These are phyloP conservation scores for Magnolia changhungtana DNA, from an alignment of 164 flowering plant species.

Conservation along the genomic window DNA sequence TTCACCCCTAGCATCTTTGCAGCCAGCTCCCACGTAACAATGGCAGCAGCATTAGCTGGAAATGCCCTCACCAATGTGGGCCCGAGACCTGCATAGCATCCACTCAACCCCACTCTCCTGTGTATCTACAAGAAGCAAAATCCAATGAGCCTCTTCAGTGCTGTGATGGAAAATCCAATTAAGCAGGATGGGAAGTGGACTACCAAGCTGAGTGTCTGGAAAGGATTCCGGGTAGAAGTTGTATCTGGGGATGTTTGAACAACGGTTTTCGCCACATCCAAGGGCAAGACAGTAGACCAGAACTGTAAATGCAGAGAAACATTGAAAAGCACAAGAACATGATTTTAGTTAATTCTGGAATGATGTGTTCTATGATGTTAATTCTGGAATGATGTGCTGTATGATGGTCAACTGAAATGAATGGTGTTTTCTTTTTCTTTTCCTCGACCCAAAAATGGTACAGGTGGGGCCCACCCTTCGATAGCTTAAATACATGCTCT, in stretches of 20 bases:
- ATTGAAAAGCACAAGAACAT: neutral
- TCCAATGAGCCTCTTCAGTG: neutral
- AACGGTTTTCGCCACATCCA: constrained; percentile 87
- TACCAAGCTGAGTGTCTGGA: constrained; percentile 56
- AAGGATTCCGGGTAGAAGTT: constrained; percentile 55
- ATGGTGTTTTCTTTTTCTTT: too few species aligned
- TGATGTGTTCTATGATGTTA: neutral
- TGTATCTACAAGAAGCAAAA: constrained; percentile 46
- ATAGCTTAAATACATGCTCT: too few species aligned
- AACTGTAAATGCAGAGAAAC: constrained; percentile 37
- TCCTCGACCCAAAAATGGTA: too few species aligned
- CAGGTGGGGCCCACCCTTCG: too few species aligned
- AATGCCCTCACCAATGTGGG: constrained; percentile 83
- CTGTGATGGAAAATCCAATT: neutral
- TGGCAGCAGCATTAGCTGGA: constrained; percentile 97
- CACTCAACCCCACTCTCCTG: constrained; percentile 59
- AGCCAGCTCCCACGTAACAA: constrained; percentile 87
- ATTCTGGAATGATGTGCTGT: too few species aligned
- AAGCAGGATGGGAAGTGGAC: neutral
- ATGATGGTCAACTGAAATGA: too few species aligned
- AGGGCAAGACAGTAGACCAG: constrained; percentile 77
- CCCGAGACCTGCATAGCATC: constrained; percentile 82
- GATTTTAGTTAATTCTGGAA: neutral
- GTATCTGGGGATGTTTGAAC: constrained; percentile 69
- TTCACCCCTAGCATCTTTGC: constrained; percentile 61